phyloP scores from a whole-genome alignment of 176 grass and related monocot genomes.

The Oryza meyeriana region DNA sequence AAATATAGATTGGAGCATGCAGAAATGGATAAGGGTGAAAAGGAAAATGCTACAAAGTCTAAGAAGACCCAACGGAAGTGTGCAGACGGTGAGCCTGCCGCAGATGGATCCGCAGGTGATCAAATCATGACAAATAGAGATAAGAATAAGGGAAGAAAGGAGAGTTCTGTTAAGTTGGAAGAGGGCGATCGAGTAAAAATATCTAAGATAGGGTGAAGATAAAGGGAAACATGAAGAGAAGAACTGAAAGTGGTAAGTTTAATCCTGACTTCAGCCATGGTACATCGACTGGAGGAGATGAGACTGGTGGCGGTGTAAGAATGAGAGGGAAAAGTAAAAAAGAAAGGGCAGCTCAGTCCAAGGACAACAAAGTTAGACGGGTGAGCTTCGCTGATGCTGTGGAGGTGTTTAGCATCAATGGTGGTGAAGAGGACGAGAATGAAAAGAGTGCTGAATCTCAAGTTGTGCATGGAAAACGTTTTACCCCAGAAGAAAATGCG shows the following conservation, averaged over 20 bases:
- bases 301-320: constrained; percentile 2
- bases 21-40: not conserved
- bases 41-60: not conserved
- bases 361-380: constrained; percentile 34
- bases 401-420: constrained; percentile 45
- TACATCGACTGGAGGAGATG: not conserved
- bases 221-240: not conserved
- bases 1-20: constrained; percentile 13
- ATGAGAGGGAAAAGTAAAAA: constrained; percentile 24
- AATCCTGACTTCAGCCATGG: not conserved
- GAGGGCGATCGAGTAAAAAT: no score
- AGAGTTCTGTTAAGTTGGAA: no score
- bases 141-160: not conserved
- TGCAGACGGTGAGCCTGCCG: not conserved
- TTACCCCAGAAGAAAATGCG: constrained; percentile 58
- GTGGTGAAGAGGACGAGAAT: not conserved
- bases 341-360: constrained; percentile 30
- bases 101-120: not conserved
- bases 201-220: no score
- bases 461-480: constrained; percentile 53
- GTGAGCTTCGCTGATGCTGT: constrained; percentile 61
- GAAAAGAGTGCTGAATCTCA: constrained; percentile 9
- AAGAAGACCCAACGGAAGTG: constrained; percentile 33
- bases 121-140: not conserved
- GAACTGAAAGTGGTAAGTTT: constrained; percentile 15